phyloP scores from a whole-genome alignment of 1,139 yeast species.

The Yamadazyma diospyri region DNA sequence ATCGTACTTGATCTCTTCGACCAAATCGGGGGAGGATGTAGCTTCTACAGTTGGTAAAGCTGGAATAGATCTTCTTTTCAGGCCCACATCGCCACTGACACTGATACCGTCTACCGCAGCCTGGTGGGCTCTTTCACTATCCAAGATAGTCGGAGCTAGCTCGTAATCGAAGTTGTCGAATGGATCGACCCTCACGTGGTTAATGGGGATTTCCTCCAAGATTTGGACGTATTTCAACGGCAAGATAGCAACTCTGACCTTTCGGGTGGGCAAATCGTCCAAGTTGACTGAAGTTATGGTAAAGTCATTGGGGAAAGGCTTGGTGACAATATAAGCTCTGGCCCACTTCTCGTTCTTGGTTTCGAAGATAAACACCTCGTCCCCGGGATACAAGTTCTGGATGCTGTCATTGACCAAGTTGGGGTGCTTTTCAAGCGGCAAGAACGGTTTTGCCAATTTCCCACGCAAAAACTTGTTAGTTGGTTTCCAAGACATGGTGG shows the following conservation, averaged over 20 bases:
- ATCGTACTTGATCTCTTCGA: slow-evolving; percentile 57
- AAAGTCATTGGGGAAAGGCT: slow-evolving; percentile 69
- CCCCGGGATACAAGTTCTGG: slow-evolving; percentile 71
- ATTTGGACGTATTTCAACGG: slow-evolving; percentile 53
- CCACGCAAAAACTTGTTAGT: slow-evolving; percentile 44
- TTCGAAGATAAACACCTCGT: slow-evolving; percentile 76
- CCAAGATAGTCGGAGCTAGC: slow-evolving; percentile 43
- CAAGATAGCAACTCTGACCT: slow-evolving; percentile 51
- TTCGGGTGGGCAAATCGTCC: slow-evolving; percentile 58
- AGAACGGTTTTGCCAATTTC: slow-evolving; percentile 53
- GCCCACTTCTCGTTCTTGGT: slow-evolving; percentile 67
- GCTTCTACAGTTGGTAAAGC: slow-evolving; percentile 46
- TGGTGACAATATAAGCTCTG: slow-evolving; percentile 64
- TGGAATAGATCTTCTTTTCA: slow-evolving; percentile 33
- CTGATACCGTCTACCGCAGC: slow-evolving; percentile 25
- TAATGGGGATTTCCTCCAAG: slow-evolving; percentile 31
- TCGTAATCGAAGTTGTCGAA: slow-evolving; percentile 34
- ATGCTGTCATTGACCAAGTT: slow-evolving; percentile 37
- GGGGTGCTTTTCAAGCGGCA: slow-evolving; percentile 55
- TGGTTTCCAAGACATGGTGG: slow-evolving; percentile 28
- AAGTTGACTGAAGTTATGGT: slow-evolving; percentile 57
- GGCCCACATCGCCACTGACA: not conserved
- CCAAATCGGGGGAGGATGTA: slow-evolving; percentile 28
- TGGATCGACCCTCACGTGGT: slow-evolving; percentile 21
- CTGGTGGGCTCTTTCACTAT: slow-evolving; percentile 35